Evolutionary conservation across 192 early-diverging fungal species (phyloP), one percentile per base, ranked within the genome.

Genomic region (Linnemannia schmuckeri): DNA sequence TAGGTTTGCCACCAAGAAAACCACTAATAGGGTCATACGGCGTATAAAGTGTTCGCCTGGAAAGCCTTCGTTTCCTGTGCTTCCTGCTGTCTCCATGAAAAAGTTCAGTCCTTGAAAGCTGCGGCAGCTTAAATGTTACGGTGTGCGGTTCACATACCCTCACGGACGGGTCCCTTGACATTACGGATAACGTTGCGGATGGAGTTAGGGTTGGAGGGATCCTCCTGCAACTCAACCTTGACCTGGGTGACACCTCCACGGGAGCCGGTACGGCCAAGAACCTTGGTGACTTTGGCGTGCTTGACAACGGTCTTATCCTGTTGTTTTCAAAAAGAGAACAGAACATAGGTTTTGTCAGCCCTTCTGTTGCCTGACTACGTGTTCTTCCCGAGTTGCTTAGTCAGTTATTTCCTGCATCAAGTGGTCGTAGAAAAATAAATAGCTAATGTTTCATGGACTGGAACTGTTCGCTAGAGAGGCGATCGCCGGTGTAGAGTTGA

Each of bases 161-260:
- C 97, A 85, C 97, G 96, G 82, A 99, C 98, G 87, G 98, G 98
- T 80, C 98, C 98, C 95, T 98, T 98, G 87, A 99, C 98, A 93
- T 99, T 99, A 90, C 98, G 97, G 92, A 99, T 98, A 93, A 99
- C 98, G 90, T 96, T 95, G 81, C 98, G 98, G 79, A 87, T 68
- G 70, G 69, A 73, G 85, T 72, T 78, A 72, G 85, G 71, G 85
- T 87, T 87, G 91, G 91, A 93, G 82, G 93, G 88, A 89, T 99
- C 97, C 92, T 99, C 98, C 91, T 99, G 94, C 93, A 99, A 97
- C 91, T 99, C 98, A 88, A 99, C 98, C 83, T 98, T 96, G 91
- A 99, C 98, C 91, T 96, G 98, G 88, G 98, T 99, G 91, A 99
- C 98, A 93, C 98, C 98, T 96, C 98, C 98, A 89, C 98, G 98